Evolutionary conservation across 129 eudicot genomes (phyloP), one percentile per base, ranked within the genome.

Genomic region (Arctium minus): DNA sequence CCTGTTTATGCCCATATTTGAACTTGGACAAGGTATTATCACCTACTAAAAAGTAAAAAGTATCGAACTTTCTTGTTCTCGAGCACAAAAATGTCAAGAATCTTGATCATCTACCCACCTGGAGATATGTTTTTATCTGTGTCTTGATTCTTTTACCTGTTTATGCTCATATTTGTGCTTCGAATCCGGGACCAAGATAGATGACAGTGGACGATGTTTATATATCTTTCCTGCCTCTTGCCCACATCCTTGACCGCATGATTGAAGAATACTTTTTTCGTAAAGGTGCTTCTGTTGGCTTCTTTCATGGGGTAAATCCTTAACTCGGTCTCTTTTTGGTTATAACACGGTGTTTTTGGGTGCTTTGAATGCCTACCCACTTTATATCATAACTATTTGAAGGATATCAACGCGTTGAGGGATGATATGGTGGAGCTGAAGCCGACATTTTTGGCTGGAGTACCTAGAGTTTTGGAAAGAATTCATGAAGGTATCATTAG

Each of bases 371-470:
- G 38, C 17, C 3, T 13, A 9, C 56, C 56, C 56, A 46, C 56
- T 46, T 46, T 44, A 29, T 72, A 17, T 29, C 36, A 18, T 79
- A 50, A 6, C 62, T 36, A 4, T 67, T 27, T 87, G 86, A 86
- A 96, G 99, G 87, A 90, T 74, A 89, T 96, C 48, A 88, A 96
- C 78, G 99, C 86, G 17, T 32, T 96, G 39, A 87, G 77, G 73
- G 98, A 96, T 3, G 99, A 96, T 88, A 32, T 96, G 83, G 18
- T 89, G 91, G 99, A 96, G 89, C 76, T 96, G 84, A 93, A 92
- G 85, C 99, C 99, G 78, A 96, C 99, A 0, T 92, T 96, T 88
- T 87, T 96, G 85, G 99, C 99, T 40, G 99, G 92, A 40, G 99
- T 96, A 32, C 99, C 99, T 76, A 82, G 98, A 89, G 99, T 96